Evolutionary conservation across 306 rosid species (phyloP).

Genomic region (Cucurbita maxima): DNA sequence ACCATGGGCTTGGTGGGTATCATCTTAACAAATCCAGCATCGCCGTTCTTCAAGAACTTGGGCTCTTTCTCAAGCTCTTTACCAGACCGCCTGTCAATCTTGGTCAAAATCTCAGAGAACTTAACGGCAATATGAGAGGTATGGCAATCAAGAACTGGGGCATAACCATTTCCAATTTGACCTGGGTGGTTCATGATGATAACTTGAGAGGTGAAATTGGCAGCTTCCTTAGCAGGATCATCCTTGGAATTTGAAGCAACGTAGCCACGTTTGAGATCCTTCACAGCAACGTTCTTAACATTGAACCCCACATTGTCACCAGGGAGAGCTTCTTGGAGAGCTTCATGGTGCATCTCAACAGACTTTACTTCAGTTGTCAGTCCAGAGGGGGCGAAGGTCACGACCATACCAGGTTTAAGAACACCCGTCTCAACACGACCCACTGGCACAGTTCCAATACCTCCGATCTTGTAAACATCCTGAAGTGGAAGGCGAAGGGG

Average conservation of each 20-base stretch:
- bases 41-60: slow-evolving; percentile 80
- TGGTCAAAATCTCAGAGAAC: slow-evolving; percentile 56
- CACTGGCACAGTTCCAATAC: slow-evolving; percentile 88
- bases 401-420: slow-evolving; percentile 61
- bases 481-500: slow-evolving; percentile 85
- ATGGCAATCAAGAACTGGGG: slow-evolving; percentile 87
- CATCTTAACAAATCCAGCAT: slow-evolving; percentile 80
- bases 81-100: slow-evolving; percentile 87
- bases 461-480: slow-evolving; percentile 96
- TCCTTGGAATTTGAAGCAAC: slow-evolving; percentile 93
- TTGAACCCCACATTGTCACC: slow-evolving; percentile 91
- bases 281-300: slow-evolving; percentile 82
- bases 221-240: slow-evolving; percentile 90
- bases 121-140: slow-evolving; percentile 84
- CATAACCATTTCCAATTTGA: slow-evolving; percentile 79
- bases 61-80: slow-evolving; percentile 88
- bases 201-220: slow-evolving; percentile 71
- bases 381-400: slow-evolving; percentile 64
- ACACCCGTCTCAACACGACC: slow-evolving; percentile 86
- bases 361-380: slow-evolving; percentile 75
- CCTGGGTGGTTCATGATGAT: slow-evolving; percentile 96
- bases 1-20: slow-evolving; percentile 87
- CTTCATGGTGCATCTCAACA: slow-evolving; percentile 87
- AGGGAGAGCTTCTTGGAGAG: slow-evolving; percentile 64
- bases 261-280: slow-evolving; percentile 90